Percentiles rank a stretch among this genome's conserved stretches.
Conservation (phyloP, 352 stramenopile genomes). For the Phytophthora tentaculata region DNA sequence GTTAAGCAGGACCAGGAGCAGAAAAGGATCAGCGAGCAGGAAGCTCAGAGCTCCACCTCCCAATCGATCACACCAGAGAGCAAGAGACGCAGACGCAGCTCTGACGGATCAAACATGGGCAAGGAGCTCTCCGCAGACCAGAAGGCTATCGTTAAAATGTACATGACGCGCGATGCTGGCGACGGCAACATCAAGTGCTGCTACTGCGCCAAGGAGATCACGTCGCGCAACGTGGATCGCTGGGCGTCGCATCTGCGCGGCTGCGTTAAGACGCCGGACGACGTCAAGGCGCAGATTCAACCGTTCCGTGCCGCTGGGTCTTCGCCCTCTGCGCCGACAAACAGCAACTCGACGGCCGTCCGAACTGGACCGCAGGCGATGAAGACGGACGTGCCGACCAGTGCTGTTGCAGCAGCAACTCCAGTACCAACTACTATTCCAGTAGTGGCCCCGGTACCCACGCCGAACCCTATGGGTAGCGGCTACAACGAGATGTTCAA, state of each 20-base stretch:
- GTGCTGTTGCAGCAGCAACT: background rate
- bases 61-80: conserved; percentile 27
- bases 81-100: conserved; percentile 44
- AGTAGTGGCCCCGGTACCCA: conserved; percentile 9
- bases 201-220: conserved; percentile 88
- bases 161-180: conserved; percentile 65
- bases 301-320: conserved; percentile 40
- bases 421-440: conserved; percentile 3
- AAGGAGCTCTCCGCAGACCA: conserved; percentile 77
- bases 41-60: background rate
- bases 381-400: conserved; percentile 3
- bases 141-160: conserved; percentile 79
- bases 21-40: conserved; percentile 39
- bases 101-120: conserved; percentile 34
- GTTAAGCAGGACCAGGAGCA: conserved; percentile 41
- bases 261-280: conserved; percentile 77
- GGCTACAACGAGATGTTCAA: conserved; percentile 84
- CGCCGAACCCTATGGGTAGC: conserved; percentile 34
- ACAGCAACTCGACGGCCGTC: conserved; percentile 4
- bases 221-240: conserved; percentile 83
- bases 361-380: background rate
- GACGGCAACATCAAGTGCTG: conserved; percentile 78
- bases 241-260: conserved; percentile 84
- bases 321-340: conserved; percentile 8
- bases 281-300: conserved; percentile 82